These are phyloP conservation scores for Lasiosphaeria hispida DNA, from an alignment of 495 filamentous ascomycete genomes.

Conservation along the genomic window DNA sequence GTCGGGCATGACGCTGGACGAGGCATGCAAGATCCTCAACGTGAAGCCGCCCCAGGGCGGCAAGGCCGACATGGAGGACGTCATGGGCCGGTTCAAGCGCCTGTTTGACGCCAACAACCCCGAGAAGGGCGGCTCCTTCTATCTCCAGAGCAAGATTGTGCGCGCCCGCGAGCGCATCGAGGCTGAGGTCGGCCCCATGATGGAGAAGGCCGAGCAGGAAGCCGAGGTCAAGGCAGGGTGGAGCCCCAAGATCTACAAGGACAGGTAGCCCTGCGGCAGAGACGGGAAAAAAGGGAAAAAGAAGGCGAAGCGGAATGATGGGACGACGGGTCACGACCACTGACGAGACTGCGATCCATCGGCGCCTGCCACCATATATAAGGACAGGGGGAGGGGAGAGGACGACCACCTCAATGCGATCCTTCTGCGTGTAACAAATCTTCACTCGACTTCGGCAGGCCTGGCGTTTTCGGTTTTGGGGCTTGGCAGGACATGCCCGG, in stretches of 20 bases:
- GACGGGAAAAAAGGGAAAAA: not conserved
- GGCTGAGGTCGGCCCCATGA: constrained; percentile 60
- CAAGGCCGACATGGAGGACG: constrained; percentile 69
- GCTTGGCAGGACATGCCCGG: constrained; percentile 2
- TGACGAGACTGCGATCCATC: not conserved
- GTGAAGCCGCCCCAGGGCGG: constrained; percentile 82
- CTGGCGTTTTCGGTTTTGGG: constrained; percentile 36
- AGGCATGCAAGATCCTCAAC: constrained; percentile 97
- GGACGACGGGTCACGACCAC: not conserved
- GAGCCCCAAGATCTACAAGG: constrained; percentile 94
- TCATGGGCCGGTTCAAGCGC: constrained; percentile 87
- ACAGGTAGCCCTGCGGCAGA: constrained; percentile 51
- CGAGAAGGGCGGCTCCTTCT: constrained; percentile 93
- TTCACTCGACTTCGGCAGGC: constrained; percentile 51
- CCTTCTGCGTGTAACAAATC: constrained; percentile 24
- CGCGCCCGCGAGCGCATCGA: constrained; percentile 90
- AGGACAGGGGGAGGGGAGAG: not conserved
- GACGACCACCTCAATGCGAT: not conserved
- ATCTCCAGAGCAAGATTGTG: constrained; percentile 94
- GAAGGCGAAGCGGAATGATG: not conserved
- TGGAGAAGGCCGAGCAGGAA: constrained; percentile 52
- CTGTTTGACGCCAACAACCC: constrained; percentile 94
- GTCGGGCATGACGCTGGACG: constrained; percentile 81
- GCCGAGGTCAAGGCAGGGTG: constrained; percentile 79
- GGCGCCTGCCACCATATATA: not conserved